These are phyloP conservation scores for Pholiota conissans DNA, from an alignment of 768 basidiomycete species.

Conservation along the genomic window DNA sequence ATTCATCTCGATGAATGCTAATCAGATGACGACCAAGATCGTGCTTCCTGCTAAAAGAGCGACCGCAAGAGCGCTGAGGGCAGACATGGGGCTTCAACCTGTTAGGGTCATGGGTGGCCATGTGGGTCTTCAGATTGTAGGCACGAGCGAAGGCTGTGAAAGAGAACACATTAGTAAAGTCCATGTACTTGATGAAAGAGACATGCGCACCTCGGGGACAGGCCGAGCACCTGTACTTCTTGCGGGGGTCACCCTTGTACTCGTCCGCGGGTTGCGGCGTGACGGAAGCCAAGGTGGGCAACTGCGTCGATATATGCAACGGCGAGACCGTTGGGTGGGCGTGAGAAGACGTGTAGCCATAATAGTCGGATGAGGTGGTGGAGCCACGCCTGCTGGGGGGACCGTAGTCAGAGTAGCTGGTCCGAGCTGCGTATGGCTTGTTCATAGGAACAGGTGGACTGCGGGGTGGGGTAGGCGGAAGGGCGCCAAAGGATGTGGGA, in stretches of 20 bases:
- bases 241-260: slow-evolving; percentile 63
- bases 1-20: slow-evolving; percentile 79
- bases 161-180: slow-evolving; percentile 9
- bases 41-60: slow-evolving; percentile 93
- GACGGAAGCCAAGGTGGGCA: slow-evolving; percentile 46
- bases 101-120: slow-evolving; percentile 93
- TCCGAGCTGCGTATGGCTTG: slow-evolving; percentile 39
- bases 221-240: slow-evolving; percentile 74
- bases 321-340: slow-evolving; percentile 56
- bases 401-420: slow-evolving; percentile 70
- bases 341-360: slow-evolving; percentile 46
- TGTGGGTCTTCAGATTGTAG: slow-evolving; percentile 94
- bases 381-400: slow-evolving; percentile 44
- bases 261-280: slow-evolving; percentile 47
- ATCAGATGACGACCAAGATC: slow-evolving; percentile 89
- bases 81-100: slow-evolving; percentile 88
- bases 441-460: slow-evolving; percentile 42
- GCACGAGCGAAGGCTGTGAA: slow-evolving; percentile 83
- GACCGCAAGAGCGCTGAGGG: slow-evolving; percentile 80
- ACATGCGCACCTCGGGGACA: slow-evolving; percentile 68
- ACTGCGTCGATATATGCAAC: slow-evolving; percentile 49
- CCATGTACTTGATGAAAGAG: background rate
- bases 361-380: slow-evolving; percentile 45
- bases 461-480: slow-evolving; percentile 59
- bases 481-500: slow-evolving; percentile 56